These are phyloP conservation scores for Saturnispora bothae DNA, from an alignment of 805 yeast genomes.

Conservation along the genomic window DNA sequence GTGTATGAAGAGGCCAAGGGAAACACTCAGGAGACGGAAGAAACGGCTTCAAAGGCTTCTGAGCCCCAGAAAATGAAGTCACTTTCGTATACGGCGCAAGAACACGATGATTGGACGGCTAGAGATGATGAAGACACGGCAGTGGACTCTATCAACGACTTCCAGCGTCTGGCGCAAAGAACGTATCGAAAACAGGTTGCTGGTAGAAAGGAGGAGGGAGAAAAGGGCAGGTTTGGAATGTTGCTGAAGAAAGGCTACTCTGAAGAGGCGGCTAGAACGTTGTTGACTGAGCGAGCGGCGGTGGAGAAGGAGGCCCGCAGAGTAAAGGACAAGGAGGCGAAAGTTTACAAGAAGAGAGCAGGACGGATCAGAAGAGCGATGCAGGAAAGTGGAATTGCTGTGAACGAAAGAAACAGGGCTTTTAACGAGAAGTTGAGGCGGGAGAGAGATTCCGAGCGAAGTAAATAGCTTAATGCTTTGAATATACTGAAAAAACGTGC, in stretches of 20 bases:
- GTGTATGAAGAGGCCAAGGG: conserved; percentile 12
- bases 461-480: background rate
- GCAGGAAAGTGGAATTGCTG: conserved; percentile 30
- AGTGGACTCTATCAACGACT: conserved; percentile 30
- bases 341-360: conserved; percentile 30
- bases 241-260: conserved; percentile 19
- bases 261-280: conserved; percentile 17
- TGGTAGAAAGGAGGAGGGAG: conserved; percentile 25
- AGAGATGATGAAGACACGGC: conserved; percentile 18
- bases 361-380: conserved; percentile 16
- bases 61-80: conserved; percentile 24
- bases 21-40: background rate
- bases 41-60: background rate
- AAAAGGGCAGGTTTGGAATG: conserved; percentile 25
- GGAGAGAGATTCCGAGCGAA: conserved; percentile 13
- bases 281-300: conserved; percentile 28
- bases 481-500: too few relatives aligned
- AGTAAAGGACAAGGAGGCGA: conserved; percentile 28
- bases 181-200: conserved; percentile 49
- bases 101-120: conserved; percentile 46
- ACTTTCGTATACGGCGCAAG: conserved; percentile 48
- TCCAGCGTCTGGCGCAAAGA: conserved; percentile 45
- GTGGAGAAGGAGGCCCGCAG: conserved; percentile 26
- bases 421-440: conserved; percentile 61
- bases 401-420: conserved; percentile 64